Evolutionary conservation across 2,329 filamentous ascomycete genomes (phyloP).

Genomic region (Fusarium nanum): DNA sequence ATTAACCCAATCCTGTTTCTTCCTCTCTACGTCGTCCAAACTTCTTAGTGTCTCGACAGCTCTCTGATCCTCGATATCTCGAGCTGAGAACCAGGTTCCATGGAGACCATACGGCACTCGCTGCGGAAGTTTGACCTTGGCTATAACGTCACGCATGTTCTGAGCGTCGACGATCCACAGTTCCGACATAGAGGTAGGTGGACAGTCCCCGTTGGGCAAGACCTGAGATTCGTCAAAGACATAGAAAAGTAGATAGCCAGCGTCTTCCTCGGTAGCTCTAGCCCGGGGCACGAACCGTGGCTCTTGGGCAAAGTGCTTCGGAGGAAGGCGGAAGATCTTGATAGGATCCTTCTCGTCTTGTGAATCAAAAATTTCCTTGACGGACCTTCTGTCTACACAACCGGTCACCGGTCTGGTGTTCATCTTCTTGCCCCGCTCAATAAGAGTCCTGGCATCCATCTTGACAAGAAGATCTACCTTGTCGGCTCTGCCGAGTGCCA

Average conservation of each 20-base stretch:
- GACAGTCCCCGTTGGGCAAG: constrained; percentile 60
- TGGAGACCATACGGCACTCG: constrained; percentile 77
- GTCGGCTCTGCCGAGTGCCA: constrained; percentile 70
- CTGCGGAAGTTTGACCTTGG: constrained; percentile 69
- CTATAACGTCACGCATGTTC: constrained; percentile 70
- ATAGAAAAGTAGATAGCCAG: constrained; percentile 75
- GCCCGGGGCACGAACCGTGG: constrained; percentile 69
- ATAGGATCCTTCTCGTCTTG: constrained; percentile 65
- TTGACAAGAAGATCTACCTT: constrained; percentile 76
- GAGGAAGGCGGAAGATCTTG: constrained; percentile 70
- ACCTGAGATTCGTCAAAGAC: constrained; percentile 77
- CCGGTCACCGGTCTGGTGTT: constrained; percentile 65
- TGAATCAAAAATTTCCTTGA: constrained; percentile 63
- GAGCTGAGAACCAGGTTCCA: constrained; percentile 69
- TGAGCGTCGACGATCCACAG: constrained; percentile 76
- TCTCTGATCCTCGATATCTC: constrained; percentile 63
- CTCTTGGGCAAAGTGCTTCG: constrained; percentile 73
- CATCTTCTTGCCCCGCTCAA: constrained; percentile 61
- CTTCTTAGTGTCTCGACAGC: constrained; percentile 29
- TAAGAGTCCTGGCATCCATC: constrained; percentile 65
- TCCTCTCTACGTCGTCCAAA: constrained; percentile 1
- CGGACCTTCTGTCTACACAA: constrained; percentile 68
- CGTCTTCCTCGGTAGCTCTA: constrained; percentile 64
- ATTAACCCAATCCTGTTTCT: background rate
- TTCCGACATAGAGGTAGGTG: constrained; percentile 63